Evolutionary conservation across 768 basidiomycete species (phyloP).

Genomic region (Lactarius trivialis): DNA sequence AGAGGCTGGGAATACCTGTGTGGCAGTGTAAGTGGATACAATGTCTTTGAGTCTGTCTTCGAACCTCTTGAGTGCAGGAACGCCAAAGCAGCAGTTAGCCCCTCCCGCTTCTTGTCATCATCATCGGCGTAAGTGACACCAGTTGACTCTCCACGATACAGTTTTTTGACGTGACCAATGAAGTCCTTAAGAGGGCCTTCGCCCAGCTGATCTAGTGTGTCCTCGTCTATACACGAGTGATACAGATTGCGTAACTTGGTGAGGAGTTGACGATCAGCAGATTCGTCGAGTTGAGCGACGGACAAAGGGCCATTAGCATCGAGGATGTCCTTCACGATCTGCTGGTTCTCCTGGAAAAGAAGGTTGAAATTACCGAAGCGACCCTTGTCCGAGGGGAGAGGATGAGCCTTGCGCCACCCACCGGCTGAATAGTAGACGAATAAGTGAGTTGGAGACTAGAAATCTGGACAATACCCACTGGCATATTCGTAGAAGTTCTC

Average conservation of each 20-base stretch:
- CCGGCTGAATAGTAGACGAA: constrained; percentile 46
- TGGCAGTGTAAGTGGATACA: constrained; percentile 3
- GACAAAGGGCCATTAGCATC: constrained; percentile 36
- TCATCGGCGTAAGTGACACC: constrained; percentile 28
- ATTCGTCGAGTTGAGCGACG: constrained; percentile 20
- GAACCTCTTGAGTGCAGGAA: constrained; percentile 83
- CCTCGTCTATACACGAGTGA: constrained; percentile 75
- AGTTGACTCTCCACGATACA: constrained; percentile 51
- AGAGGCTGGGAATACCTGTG: constrained; percentile 68
- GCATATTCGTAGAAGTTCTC: constrained; percentile 93
- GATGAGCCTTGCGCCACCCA: constrained; percentile 79
- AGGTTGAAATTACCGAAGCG: constrained; percentile 65
- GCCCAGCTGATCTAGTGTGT: constrained; percentile 67
- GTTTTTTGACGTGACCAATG: constrained; percentile 49
- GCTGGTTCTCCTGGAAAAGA: constrained; percentile 69
- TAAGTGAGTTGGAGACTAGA: background rate
- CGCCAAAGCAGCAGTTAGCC: constrained; percentile 76
- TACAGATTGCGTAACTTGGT: constrained; percentile 69
- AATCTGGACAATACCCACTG: constrained; percentile 48
- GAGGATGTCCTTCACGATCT: constrained; percentile 67
- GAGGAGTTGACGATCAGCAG: constrained; percentile 50
- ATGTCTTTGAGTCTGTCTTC: background rate
- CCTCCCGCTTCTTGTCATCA: constrained; percentile 35
- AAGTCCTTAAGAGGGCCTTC: constrained; percentile 63
- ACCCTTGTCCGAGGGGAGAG: constrained; percentile 82